These are phyloP conservation scores for Fusarium heterosporum DNA, from an alignment of 2,329 filamentous ascomycete genomes.

Conservation along the genomic window DNA sequence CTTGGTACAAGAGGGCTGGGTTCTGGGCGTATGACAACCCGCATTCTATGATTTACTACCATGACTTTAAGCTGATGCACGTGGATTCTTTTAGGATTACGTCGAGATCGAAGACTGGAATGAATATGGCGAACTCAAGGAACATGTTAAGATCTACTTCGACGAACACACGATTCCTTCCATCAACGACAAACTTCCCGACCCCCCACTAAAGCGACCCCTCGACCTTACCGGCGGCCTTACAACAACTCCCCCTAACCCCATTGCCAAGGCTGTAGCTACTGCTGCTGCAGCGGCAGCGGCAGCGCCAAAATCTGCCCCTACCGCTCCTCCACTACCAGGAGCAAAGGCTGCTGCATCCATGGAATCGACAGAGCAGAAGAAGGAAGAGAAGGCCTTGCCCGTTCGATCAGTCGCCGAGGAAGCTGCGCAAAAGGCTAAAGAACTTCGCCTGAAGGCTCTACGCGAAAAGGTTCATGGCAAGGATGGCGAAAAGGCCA, in stretches of 20 bases:
- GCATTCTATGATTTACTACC: neutral
- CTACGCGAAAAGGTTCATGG: constrained; percentile 67
- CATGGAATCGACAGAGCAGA: constrained; percentile 31
- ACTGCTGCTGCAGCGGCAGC: constrained; percentile 35
- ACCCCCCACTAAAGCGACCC: constrained; percentile 48
- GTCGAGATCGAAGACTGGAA: constrained; percentile 99
- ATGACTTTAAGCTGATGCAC: neutral
- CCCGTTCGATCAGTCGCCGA: constrained; percentile 69
- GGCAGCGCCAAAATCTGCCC: constrained; percentile 42
- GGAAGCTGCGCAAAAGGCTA: constrained; percentile 74
- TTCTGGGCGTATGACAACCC: constrained; percentile 78
- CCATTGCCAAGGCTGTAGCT: constrained; percentile 42
- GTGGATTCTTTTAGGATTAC: constrained; percentile 72
- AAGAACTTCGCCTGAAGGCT: constrained; percentile 66
- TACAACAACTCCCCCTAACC: constrained; percentile 41
- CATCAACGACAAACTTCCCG: constrained; percentile 64
- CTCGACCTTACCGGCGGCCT: constrained; percentile 33
- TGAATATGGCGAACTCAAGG: constrained; percentile 94
- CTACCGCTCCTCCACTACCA: constrained; percentile 43
- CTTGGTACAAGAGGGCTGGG: constrained; percentile 85
- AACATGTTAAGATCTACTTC: constrained; percentile 79
- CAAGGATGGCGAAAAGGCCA: constrained; percentile 50
- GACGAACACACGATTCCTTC: constrained; percentile 70
- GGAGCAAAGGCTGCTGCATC: constrained; percentile 36
- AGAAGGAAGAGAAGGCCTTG: constrained; percentile 50